Evolutionary conservation across 2,329 filamentous ascomycete genomes (phyloP).

Genomic region (Colletotrichum spaethianum): DNA sequence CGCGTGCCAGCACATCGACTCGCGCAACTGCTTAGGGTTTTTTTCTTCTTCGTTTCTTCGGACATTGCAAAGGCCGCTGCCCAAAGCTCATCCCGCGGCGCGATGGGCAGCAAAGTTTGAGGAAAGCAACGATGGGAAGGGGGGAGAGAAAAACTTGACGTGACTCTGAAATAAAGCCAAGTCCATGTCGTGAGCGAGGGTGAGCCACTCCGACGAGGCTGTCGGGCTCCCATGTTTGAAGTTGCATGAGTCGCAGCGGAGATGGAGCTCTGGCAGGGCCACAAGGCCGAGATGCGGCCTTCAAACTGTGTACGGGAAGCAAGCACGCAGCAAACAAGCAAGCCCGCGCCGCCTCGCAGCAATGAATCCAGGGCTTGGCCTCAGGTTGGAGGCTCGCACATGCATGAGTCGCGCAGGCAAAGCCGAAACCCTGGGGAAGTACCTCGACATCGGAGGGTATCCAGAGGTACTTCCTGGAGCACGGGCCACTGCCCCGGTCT

Average conservation of each 20-base stretch:
- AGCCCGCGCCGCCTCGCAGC: neutral
- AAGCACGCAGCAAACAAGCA: neutral
- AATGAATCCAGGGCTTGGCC: slow-evolving; percentile 23
- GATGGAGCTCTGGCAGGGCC: slow-evolving; percentile 30
- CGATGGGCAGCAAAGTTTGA: slow-evolving; percentile 13
- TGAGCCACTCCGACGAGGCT: slow-evolving; percentile 25
- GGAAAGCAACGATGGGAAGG: neutral
- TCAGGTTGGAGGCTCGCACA: slow-evolving; percentile 22
- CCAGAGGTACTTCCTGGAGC: slow-evolving; percentile 21
- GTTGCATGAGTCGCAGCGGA: slow-evolving; percentile 37
- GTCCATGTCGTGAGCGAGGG: slow-evolving; percentile 8
- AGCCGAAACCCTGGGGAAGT: slow-evolving; percentile 25
- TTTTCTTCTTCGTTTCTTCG: neutral
- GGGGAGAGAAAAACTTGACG: neutral
- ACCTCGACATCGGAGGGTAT: slow-evolving; percentile 31
- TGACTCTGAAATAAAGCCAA: neutral
- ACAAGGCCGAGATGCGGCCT: slow-evolving; percentile 35
- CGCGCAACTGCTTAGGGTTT: slow-evolving; percentile 3
- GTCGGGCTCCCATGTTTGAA: slow-evolving; percentile 33
- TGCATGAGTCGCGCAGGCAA: slow-evolving; percentile 37
- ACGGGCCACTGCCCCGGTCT: slow-evolving; percentile 34
- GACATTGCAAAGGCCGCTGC: neutral
- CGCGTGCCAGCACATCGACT: slow-evolving; percentile 5
- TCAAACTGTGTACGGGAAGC: neutral
- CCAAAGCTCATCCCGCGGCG: neutral